Percentiles rank a stretch among this genome's conserved stretches.
Conservation (phyloP, 805 yeast genomes). For the Zygotorulaspora sp. region DNA sequence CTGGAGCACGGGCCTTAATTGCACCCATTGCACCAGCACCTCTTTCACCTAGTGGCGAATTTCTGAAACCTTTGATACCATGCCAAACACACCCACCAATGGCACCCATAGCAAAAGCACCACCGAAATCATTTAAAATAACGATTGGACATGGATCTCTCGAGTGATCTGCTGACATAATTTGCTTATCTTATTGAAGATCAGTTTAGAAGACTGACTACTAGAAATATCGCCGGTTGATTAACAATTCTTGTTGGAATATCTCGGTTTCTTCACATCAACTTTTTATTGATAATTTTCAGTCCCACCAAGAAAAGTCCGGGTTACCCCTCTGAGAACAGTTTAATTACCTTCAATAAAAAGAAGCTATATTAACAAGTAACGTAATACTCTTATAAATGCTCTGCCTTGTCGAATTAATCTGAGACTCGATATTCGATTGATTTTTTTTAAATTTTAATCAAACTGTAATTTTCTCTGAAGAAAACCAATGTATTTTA, state of each 20-base stretch:
- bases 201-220: too few relatives aligned
- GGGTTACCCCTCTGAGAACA: background rate
- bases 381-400: too few relatives aligned
- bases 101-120: slow-evolving; percentile 98
- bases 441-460: too few relatives aligned
- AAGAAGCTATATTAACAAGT: too few relatives aligned
- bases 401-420: too few relatives aligned
- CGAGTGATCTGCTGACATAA: slow-evolving; percentile 91
- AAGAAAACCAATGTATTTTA: too few relatives aligned
- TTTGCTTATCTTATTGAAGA: slow-evolving; percentile 8
- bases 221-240: too few relatives aligned
- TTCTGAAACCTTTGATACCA: slow-evolving; percentile 97
- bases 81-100: slow-evolving; percentile 99
- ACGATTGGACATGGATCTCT: slow-evolving; percentile 99
- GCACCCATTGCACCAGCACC: slow-evolving; percentile 84
- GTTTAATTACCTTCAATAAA: too few relatives aligned
- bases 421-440: too few relatives aligned
- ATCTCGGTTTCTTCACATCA: background rate
- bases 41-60: slow-evolving; percentile 96
- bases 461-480: too few relatives aligned
- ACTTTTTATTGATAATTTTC: background rate
- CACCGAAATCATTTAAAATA: slow-evolving; percentile 94
- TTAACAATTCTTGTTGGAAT: background rate
- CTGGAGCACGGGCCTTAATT: slow-evolving; percentile 94
- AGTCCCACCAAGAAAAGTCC: background rate